Evolutionary conservation across 2,329 filamentous ascomycete genomes (phyloP).

Genomic region (Diaporthe australafricana): DNA sequence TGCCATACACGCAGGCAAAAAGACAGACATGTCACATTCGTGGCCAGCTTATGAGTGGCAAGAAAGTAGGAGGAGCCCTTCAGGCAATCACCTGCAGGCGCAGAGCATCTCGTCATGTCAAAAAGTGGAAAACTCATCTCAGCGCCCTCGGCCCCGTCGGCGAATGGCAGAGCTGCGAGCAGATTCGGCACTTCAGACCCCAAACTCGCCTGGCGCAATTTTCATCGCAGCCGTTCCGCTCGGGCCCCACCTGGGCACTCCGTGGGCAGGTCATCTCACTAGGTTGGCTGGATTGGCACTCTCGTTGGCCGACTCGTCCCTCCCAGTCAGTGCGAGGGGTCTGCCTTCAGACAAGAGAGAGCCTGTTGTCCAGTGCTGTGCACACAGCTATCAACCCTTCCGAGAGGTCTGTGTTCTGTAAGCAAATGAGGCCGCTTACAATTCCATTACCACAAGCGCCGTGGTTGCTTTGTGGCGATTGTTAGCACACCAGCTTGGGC

Average conservation of each 20-base stretch:
- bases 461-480: not conserved
- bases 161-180: constrained; percentile 24
- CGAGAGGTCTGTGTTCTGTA: not conserved
- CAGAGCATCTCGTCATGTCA: constrained; percentile 21
- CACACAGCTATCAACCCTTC: not conserved
- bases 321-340: constrained; percentile 17
- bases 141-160: constrained; percentile 14
- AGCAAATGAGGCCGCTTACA: not conserved
- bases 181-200: constrained; percentile 28
- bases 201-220: constrained; percentile 27
- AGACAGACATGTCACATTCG: constrained; percentile 19
- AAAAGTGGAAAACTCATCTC: constrained; percentile 28
- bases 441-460: not conserved
- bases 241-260: constrained; percentile 17
- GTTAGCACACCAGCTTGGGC: not conserved
- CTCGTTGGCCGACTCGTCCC: not conserved
- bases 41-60: constrained; percentile 9
- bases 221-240: constrained; percentile 13
- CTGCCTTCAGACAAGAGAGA: not conserved
- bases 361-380: not conserved
- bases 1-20: not conserved
- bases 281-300: too few relatives aligned
- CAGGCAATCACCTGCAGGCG: constrained; percentile 22
- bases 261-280: not conserved
- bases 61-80: constrained; percentile 13